phyloP scores from a whole-genome alignment of 352 stramenopile species.

The Phytophthora fragariaefolia region DNA sequence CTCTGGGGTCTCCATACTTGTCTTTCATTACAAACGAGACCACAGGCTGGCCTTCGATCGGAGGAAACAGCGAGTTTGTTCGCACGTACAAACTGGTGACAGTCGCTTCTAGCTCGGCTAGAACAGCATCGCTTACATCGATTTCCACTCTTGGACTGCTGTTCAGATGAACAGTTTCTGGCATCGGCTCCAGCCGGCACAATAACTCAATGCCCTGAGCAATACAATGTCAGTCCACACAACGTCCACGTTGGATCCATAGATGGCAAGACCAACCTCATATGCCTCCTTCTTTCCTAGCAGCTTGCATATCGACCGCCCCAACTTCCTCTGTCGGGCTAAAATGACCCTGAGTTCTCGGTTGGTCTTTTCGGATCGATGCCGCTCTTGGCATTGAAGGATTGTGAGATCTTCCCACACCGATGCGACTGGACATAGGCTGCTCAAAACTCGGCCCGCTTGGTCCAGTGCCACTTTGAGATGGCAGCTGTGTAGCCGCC shows the following conservation, averaged over 20 bases:
- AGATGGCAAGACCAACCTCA: constrained; percentile 12
- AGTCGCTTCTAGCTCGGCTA: constrained; percentile 19
- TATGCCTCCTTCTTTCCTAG: constrained; percentile 19
- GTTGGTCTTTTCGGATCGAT: constrained; percentile 28
- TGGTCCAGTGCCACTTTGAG: constrained; percentile 1
- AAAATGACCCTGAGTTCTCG: constrained; percentile 30
- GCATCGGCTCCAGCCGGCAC: constrained; percentile 8
- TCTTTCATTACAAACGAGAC: constrained; percentile 14
- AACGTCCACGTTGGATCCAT: not conserved
- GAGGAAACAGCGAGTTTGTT: constrained; percentile 21
- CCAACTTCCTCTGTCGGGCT: constrained; percentile 18
- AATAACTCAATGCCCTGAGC: constrained; percentile 19
- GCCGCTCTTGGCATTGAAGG: constrained; percentile 20
- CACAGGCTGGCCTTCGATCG: not conserved
- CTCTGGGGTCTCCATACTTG: constrained; percentile 4
- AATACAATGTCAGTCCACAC: not conserved
- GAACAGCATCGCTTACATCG: constrained; percentile 14
- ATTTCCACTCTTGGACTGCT: not conserved
- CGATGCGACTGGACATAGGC: constrained; percentile 6
- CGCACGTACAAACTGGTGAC: constrained; percentile 4
- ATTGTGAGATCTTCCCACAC: constrained; percentile 24
- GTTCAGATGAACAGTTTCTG: not conserved
- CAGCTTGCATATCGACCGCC: constrained; percentile 10
- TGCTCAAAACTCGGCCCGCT: not conserved
- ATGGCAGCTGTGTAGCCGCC: not conserved